Evolutionary conservation across 352 stramenopile species (phyloP), one percentile per base, ranked within the genome.

Genomic region (Phytophthora megakarya): DNA sequence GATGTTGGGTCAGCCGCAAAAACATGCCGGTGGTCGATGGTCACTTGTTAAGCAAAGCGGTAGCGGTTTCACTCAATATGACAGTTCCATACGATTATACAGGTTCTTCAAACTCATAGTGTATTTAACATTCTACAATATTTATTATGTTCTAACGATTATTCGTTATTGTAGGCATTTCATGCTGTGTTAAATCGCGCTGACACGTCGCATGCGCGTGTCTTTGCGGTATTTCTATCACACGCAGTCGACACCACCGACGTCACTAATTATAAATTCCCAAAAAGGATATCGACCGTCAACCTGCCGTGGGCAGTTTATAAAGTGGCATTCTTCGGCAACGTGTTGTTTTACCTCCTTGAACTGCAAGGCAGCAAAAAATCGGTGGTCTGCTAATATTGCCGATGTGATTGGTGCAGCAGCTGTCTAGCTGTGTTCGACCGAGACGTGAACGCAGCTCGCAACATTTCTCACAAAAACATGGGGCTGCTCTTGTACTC

Each of bases 161-260:
- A 40, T 40, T 5, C 13, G 33, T 11, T 40, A 19, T 40, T 40
- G 33, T 35, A 12, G n/a, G n/a, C 3, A 48, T n/a, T n/a, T n/a
- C n/a, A n/a, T n/a, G 35, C 51, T 16, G 26, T 60, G 54, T 63
- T 63, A 65, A 65, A 52, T 61, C 43, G 54, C 45, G 18, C 26
- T 51, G 56, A 28, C 56, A 28, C 56, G 45, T 65, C 56, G 48
- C 56, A 65, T 58, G 26, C 33, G 48, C 33, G 30, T 51, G 30
- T 59, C 32, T 66, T 32, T 59, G 19, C 19, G 47, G 35, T 21
- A 12, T 13, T 44, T 43, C 11, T 40, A 59, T 58, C 46, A 23
- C 33, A 45, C 28, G 19, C 10, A 18, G 49, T 49, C 57, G 28
- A 57, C 56, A 37, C 35, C 9, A 3, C 56, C 56, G 26, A 65